Evolutionary conservation across 2,329 filamentous ascomycete genomes (phyloP), one percentile per base, ranked within the genome.

Genomic region (Epichloe brachyelytri): DNA sequence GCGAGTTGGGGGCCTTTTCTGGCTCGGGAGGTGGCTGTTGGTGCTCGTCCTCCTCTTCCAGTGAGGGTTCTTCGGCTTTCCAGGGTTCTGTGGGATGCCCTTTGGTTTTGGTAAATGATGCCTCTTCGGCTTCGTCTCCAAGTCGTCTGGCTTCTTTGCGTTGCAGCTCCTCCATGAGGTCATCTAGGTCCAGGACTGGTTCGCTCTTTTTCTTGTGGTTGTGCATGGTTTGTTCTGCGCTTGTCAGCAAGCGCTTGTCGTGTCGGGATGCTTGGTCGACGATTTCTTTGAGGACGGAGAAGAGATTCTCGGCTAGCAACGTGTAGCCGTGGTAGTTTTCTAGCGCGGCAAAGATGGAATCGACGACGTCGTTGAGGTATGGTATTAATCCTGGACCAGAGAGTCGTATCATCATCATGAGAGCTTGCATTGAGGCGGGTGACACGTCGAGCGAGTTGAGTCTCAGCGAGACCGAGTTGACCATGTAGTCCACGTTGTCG

Each of bases 261-360:
- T 76, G 76, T 55, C 80, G 84, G 11, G 83, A 79, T 3, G 88
- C 88, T 67, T 95, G 88, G 49, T 88, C 81, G 11, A 93, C 88
- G 51, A 97, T 80, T 53, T 88, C 86, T 50, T 81, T 83, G 5
- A 98, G 70, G 0, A 95, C 88, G 1, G 79, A 73, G 63, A 97
- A 98, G 5, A 98, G 72, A 44, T 83, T 78, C 62, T 95, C 88
- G 1, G 95, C 90, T 51, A 98, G 82, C 17, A 77, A 70, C 0
- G 88, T 83, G 63, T 98, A 97, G 1, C 93, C 93, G 60, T 98
- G 93, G 60, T 93, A 98, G 60, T 88, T 87, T 58, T 96, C 89
- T n/a, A 98, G 71, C 0, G 90, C 88, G 0, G 86, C 85, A 64
- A 98, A 97, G 39, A 98, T 88, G 0, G 88, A 91, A 4, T 83